Conservation (phyloP, 2,329 filamentous ascomycete genomes). For the Botrytis galanthina region DNA sequence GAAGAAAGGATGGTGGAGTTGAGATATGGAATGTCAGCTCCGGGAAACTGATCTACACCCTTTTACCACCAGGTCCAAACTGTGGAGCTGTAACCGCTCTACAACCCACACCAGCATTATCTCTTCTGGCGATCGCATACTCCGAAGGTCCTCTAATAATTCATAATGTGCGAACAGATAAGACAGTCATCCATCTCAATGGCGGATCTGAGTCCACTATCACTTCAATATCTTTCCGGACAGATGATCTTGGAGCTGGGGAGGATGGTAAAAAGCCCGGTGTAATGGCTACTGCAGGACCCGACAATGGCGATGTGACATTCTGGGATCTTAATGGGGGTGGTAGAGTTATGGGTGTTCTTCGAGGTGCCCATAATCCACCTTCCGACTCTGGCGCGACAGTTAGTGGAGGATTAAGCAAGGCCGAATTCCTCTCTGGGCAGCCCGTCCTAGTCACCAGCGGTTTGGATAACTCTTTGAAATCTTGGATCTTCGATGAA, state of each 20-base stretch:
- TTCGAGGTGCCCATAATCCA: slow-evolving; percentile 84
- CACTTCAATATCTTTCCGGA: slow-evolving; percentile 84
- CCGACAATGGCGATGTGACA: slow-evolving; percentile 79
- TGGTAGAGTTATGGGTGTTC: slow-evolving; percentile 78
- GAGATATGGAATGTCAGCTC: slow-evolving; percentile 98
- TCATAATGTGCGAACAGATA: slow-evolving; percentile 78
- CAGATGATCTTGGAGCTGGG: slow-evolving; percentile 83
- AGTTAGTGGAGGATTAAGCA: slow-evolving; percentile 77
- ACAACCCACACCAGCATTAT: slow-evolving; percentile 78
- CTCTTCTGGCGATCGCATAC: slow-evolving; percentile 85
- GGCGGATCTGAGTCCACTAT: slow-evolving; percentile 66
- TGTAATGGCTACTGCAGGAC: slow-evolving; percentile 89
- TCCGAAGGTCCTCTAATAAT: slow-evolving; percentile 74
- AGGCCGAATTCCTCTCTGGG: slow-evolving; percentile 82
- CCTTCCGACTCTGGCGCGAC: slow-evolving; percentile 50
- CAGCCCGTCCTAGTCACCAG: slow-evolving; percentile 89
- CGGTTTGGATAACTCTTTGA: slow-evolving; percentile 88
- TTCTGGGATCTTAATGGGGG: slow-evolving; percentile 95
- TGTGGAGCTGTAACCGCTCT: slow-evolving; percentile 84
- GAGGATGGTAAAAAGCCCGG: slow-evolving; percentile 81
- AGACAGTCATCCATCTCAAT: slow-evolving; percentile 66
- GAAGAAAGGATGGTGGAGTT: slow-evolving; percentile 80
- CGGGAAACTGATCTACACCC: slow-evolving; percentile 85
- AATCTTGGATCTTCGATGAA: slow-evolving; percentile 95
- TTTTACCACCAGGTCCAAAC: slow-evolving; percentile 70